Conservation (phyloP, 2,329 filamentous ascomycete species). For the Ophiostoma novo-ulmi region DNA sequence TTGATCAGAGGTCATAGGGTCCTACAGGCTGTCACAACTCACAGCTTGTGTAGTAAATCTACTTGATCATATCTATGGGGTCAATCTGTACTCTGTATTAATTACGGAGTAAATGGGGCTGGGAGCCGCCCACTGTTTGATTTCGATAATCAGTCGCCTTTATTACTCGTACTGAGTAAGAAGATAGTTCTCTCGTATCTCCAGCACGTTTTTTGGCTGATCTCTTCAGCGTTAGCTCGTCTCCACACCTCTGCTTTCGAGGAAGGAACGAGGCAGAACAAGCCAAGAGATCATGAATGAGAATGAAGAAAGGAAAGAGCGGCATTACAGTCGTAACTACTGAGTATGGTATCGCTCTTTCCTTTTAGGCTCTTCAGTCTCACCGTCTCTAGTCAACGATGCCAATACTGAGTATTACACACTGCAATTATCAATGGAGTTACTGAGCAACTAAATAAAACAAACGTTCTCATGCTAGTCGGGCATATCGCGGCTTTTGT, state of each 20-base stretch:
- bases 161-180: not conserved
- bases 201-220: constrained; percentile 14
- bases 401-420: no score
- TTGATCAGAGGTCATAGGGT: not conserved
- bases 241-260: constrained; percentile 1
- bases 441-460: no score
- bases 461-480: not conserved
- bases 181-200: no score
- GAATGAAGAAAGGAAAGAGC: constrained; percentile 8
- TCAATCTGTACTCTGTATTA: not conserved
- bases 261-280: not conserved
- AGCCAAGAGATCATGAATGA: not conserved
- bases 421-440: no score
- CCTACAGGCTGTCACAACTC: not conserved
- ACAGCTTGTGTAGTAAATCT: not conserved
- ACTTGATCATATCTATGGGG: constrained; percentile 2
- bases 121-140: not conserved
- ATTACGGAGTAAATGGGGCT: not conserved
- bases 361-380: not conserved
- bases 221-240: not conserved
- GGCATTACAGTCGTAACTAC: not conserved
- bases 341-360: not conserved
- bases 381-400: not conserved
- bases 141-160: not conserved
- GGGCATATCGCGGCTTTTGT: constrained; percentile 12